Evolutionary conservation across 371 early-diverging fungal genomes (phyloP), one percentile per base, ranked within the genome.

Genomic region (Rozella allomycis): DNA sequence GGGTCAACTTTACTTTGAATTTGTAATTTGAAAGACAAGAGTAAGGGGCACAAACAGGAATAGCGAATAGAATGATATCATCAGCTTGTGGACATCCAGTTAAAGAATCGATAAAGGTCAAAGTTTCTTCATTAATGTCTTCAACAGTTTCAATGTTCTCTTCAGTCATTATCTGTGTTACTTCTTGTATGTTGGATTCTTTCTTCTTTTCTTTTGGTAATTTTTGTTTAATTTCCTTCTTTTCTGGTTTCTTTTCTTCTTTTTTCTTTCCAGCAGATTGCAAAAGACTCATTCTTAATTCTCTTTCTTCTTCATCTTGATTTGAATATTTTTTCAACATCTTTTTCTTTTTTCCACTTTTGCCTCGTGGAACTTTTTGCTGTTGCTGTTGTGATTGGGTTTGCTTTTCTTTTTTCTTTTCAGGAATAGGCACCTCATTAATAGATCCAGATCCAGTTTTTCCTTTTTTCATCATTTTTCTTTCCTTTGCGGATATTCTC

Each of bases 21-120:
- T 85, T 88, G 67, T 75, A 90, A 34, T 72, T 70, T 17, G 74
- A 70, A 11, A 98, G 51, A 1, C 81, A 62, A 3, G 52, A 44
- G 52, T 86, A 98, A 0, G 99, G 98, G 3, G 91, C 98, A 45
- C 86, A 81, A 1, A 97, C 79, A 1, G 96, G 85, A 13, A 98
- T 59, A n/a, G 85, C 84, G 52, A 70, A 78, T 32, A 70, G 62
- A 11, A 90, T 40, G 22, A 66, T 69, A 52, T 94, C 91, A n/a
- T 70, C 69, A 0, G 68, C 56, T 26, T 66, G 39, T 3, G 84
- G 88, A 21, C 60, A 54, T 2, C 76, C 67, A 3, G 78, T 85
- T 27, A 91, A 49, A 4, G 61, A 60, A 50, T 88, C 86, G 30
- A 86, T 50, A 25, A 36, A 12, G n/a, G 34, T 13, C 31, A 31